These are phyloP conservation scores for Drosera spatulata DNA, from an alignment of 179 eudicot species.

Conservation along the genomic window DNA sequence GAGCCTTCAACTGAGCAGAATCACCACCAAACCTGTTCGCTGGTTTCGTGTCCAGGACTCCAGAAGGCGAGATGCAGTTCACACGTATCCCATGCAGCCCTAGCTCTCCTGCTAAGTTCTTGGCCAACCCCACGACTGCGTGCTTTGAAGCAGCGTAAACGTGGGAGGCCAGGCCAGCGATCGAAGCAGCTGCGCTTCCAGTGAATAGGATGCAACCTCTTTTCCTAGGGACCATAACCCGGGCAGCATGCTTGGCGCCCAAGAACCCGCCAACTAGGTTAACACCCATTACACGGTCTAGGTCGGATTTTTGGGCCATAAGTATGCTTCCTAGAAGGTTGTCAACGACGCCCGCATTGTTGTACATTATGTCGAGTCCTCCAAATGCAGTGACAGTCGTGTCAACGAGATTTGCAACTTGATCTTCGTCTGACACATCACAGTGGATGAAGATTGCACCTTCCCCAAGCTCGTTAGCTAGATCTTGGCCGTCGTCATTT, in stretches of 20 bases:
- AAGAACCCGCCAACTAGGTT: conserved; percentile 18
- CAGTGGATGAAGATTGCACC: conserved; percentile 1
- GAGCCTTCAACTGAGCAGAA: conserved; percentile 1
- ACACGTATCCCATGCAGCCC: background rate
- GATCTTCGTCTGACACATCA: background rate
- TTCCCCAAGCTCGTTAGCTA: conserved; percentile 1
- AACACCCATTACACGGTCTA: conserved; percentile 10
- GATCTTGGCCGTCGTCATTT: conserved; percentile 15
- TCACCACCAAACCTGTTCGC: background rate
- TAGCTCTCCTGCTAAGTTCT: background rate
- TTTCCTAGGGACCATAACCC: conserved; percentile 17
- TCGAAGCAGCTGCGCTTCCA: background rate
- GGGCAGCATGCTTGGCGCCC: conserved; percentile 30
- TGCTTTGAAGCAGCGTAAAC: background rate
- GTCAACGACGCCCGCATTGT: conserved; percentile 1
- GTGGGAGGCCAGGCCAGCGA: background rate
- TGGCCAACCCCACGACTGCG: background rate
- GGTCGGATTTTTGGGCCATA: background rate
- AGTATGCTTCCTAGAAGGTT: background rate
- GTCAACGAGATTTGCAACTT: background rate
- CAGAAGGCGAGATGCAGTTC: background rate
- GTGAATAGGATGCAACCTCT: conserved; percentile 10
- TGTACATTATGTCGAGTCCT: conserved; percentile 8
- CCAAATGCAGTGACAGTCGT: background rate
- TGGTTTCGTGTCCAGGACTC: background rate